Evolutionary conservation across 148 eudicot genomes (phyloP), one percentile per base, ranked within the genome.

Genomic region (Chenopodium suecicum): DNA sequence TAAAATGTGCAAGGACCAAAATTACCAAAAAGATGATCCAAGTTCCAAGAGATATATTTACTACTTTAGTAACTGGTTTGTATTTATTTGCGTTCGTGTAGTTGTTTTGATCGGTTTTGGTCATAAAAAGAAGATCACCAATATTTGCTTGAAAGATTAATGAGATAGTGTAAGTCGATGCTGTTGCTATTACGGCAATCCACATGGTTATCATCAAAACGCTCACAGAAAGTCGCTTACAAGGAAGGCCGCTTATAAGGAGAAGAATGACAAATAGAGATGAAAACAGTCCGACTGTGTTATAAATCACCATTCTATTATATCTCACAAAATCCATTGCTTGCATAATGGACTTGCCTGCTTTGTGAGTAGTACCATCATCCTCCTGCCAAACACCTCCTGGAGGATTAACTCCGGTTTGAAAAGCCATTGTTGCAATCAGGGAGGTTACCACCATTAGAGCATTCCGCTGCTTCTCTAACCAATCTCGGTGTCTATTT

Each of bases 351-450:
- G 50, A 47, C 6, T 0, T 47, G 7, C 50, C 50, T 47, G 10
- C 50, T 47, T 0, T 47, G 10, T 47, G 25, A 9, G 0, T 7
- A 75, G 22, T 22, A 19, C 7, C 7, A 9, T 83, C 84, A 32
- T 32, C 37, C 37, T 32, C 3, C 74, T 86, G 88, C 85, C 78
- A 83, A 1, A 31, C 73, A 4, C 88, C 88, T 29, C 88, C 88
- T 0, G 88, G 88, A 7, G 89, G 86, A 62, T 69, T 84, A 9
- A 79, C 19, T n/a, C 89, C 89, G 20, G 78, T 77, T 78, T 79
- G 82, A 64, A 87, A 87, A 25, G 89, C 89, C 87, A 87, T 87
- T 0, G 82, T 79, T 9, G 86, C 90, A 70, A 84, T 82, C 1
- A 87, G 32, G 9, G 87, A 84, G 22, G 88, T 82, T 1, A 84